phyloP scores from a whole-genome alignment of 2,329 filamentous ascomycete species.

The Alternaria sp. region DNA sequence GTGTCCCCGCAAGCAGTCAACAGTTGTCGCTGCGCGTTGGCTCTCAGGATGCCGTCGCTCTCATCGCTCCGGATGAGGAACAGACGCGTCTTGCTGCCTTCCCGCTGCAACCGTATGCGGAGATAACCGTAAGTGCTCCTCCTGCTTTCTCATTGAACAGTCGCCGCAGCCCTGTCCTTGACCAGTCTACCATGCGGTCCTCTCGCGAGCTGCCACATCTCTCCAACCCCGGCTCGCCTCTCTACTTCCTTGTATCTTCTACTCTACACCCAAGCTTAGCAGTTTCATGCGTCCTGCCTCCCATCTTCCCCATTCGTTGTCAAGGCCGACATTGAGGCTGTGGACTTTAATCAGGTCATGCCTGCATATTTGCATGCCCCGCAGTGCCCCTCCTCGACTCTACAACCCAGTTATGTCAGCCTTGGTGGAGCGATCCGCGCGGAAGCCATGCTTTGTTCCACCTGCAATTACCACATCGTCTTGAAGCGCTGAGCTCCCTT shows the following conservation, averaged over 20 bases:
- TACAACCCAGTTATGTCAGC: constrained; percentile 12
- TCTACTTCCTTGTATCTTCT: constrained; percentile 17
- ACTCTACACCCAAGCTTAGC: constrained; percentile 14
- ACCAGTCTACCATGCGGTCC: constrained; percentile 23
- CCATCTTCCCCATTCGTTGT: constrained; percentile 22
- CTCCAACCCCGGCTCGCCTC: constrained; percentile 22
- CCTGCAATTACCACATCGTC: constrained; percentile 22
- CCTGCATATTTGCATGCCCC: constrained; percentile 34
- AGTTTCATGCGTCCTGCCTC: constrained; percentile 12
- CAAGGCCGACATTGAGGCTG: constrained; percentile 29
- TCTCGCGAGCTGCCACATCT: constrained; percentile 46
- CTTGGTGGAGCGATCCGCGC: constrained; percentile 23
- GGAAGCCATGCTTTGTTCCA: constrained; percentile 12
- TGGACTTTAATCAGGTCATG: constrained; percentile 18
- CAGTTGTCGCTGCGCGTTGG: constrained; percentile 75
- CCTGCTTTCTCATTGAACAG: constrained; percentile 26
- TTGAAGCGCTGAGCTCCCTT: constrained; percentile 9
- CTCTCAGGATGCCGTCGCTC: constrained; percentile 68
- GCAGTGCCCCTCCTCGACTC: constrained; percentile 29
- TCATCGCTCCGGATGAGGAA: constrained; percentile 79
- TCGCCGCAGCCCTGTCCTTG: constrained; percentile 27
- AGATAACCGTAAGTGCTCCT: constrained; percentile 75
- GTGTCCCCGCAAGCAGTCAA: constrained; percentile 83
- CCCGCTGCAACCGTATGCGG: constrained; percentile 76
- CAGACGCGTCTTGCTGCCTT: constrained; percentile 70